A percentile compares a stretch with the other conserved stretches of the same genome.
phyloP scores from a whole-genome alignment of 257 asterid species.

The Fraxinus quadrangulata region DNA sequence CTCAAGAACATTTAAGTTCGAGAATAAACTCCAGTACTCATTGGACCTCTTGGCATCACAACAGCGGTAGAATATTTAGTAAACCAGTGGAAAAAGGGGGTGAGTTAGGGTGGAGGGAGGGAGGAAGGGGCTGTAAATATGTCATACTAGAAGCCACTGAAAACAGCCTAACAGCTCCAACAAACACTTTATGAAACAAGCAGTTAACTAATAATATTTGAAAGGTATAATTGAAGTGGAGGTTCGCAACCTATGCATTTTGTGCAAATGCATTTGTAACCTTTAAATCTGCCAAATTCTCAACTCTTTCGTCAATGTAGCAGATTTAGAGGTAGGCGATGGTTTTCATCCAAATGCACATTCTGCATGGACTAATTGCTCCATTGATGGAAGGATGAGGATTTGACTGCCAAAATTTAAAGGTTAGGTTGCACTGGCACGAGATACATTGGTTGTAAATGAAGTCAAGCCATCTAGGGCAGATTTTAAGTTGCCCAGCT shows the following conservation, averaged over 20 bases:
- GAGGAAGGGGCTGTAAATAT: background rate
- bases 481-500: background rate
- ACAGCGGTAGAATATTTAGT: background rate
- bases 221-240: background rate
- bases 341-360: background rate
- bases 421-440: background rate
- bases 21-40: background rate
- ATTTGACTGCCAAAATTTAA: background rate
- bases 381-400: background rate
- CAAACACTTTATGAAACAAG: background rate
- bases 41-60: background rate
- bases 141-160: conserved; percentile 11
- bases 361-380: background rate
- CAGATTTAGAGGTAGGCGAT: background rate
- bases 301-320: background rate
- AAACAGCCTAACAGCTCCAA: background rate
- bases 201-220: background rate
- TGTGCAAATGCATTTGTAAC: background rate
- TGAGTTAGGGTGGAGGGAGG: background rate
- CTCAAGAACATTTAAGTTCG: background rate
- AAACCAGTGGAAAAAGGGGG: background rate
- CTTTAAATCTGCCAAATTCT: background rate
- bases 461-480: background rate
- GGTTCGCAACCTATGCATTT: background rate
- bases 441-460: background rate